Base-by-base conservation (phyloP, 768 basidiomycete species). In the Pilatotrama ljubarskyi region DNA sequence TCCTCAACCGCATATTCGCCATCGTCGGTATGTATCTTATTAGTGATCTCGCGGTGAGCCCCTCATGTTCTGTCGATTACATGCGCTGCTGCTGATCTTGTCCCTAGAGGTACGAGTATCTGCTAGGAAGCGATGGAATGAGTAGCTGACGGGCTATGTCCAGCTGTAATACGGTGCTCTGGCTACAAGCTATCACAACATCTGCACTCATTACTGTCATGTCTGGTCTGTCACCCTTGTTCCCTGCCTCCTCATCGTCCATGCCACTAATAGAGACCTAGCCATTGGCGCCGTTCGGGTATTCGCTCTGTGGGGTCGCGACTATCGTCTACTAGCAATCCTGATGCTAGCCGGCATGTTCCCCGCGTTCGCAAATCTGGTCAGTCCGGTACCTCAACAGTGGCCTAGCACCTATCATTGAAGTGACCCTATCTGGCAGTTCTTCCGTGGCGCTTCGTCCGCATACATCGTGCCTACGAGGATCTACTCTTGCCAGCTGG, bases 231-330 rank as follows among this genome's bases (percentile, higher is more conserved):
- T 48, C 2, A 2, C 3, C n/a, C n/a, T 35, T 13, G 18, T 1
- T 2, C 18, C 1, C 47, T 7, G 11, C 18, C 24, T 8, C 3
- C n/a, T n/a, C 6, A 3, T n/a, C 10, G 22, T 2, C 6, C 40
- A 7, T 6, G 18, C 36, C 1, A 2, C 25, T 2, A 13, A 14
- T 37, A 3, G 15, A 14, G 13, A 2, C 7, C 8, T 32, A 66
- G 65, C 60, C 3, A 59, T 64, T 20, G 56, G 54, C 8, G 65
- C 65, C 4, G 41, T 66, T 10, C 62, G 65, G 3, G 51, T 66
- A 2, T 67, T 51, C 32, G 66, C 66, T 3, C 40, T 67, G 1
- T 64, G 58, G 55, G 29, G 43, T 20, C 29, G 53, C 4, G 41
- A 53, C 36, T 17, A n/a, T 13, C 32, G 22, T 2, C 41, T 62